These are phyloP conservation scores for Fraxinus anomala DNA, from an alignment of 257 asterid genomes.

Conservation along the genomic window DNA sequence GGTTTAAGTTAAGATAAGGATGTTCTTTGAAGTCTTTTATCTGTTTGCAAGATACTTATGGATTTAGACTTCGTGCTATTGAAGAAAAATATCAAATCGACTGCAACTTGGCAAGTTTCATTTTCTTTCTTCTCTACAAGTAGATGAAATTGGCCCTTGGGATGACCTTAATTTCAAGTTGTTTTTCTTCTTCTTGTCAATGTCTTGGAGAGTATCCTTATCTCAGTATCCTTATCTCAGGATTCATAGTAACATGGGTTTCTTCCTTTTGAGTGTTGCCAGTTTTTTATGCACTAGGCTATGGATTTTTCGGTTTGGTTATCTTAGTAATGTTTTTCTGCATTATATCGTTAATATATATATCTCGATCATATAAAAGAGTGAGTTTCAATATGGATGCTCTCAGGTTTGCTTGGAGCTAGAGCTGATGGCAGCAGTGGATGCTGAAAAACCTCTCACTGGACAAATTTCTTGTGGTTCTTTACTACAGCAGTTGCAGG, in stretches of 20 bases:
- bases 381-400: conserved; percentile 14
- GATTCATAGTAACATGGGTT: neutral
- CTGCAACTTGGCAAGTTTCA: neutral
- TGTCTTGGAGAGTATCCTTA: neutral
- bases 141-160: neutral
- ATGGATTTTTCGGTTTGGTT: conserved; percentile 2
- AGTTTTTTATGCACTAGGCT: neutral
- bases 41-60: neutral
- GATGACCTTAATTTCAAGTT: neutral
- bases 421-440: conserved; percentile 66
- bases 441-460: conserved; percentile 51
- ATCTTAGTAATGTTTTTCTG: neutral
- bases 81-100: neutral
- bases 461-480: conserved; percentile 79
- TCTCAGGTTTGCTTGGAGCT: conserved; percentile 27
- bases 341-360: neutral
- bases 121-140: neutral
- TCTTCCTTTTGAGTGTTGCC: neutral
- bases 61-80: neutral
- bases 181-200: neutral
- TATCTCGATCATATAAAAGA: neutral
- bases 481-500: conserved; percentile 86
- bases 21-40: neutral
- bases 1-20: neutral
- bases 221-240: neutral